Evolutionary conservation across 805 yeast species (phyloP).

Genomic region (Blastobotrys peoriensis): DNA sequence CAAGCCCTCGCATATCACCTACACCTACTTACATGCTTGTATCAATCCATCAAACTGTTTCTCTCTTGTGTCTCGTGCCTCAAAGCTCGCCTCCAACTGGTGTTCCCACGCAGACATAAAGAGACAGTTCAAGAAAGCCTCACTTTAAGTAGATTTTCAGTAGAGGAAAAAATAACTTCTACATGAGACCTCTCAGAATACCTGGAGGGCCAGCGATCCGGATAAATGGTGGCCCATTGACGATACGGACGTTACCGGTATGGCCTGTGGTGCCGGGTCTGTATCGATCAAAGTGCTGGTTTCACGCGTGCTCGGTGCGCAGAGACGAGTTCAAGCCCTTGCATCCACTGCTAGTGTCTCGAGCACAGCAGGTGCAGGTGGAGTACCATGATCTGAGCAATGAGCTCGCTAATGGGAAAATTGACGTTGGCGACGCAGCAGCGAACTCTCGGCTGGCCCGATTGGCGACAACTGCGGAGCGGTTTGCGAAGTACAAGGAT

Average conservation of each 20-base stretch:
- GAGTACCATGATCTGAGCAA: slow-evolving; percentile 41
- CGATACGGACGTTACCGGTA: too few relatives aligned
- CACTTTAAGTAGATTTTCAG: too few relatives aligned
- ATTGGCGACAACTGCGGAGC: slow-evolving; percentile 39
- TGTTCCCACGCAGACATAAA: slow-evolving; percentile 16
- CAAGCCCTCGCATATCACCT: not conserved
- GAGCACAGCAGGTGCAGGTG: slow-evolving; percentile 38
- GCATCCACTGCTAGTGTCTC: slow-evolving; percentile 47
- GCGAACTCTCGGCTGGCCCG: slow-evolving; percentile 46
- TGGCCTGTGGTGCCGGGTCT: too few relatives aligned
- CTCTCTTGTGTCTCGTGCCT: slow-evolving; percentile 20
- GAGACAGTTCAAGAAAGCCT: too few relatives aligned
- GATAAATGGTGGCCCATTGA: too few relatives aligned
- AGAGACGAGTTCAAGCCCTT: slow-evolving; percentile 20
- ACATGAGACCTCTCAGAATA: too few relatives aligned
- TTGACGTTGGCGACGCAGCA: slow-evolving; percentile 37
- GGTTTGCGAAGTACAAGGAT: slow-evolving; percentile 35
- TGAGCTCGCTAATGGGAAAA: slow-evolving; percentile 36
- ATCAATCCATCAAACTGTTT: slow-evolving; percentile 14
- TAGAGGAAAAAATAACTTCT: too few relatives aligned
- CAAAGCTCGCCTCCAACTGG: slow-evolving; percentile 6
- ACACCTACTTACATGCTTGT: slow-evolving; percentile 15
- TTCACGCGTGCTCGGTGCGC: not conserved
- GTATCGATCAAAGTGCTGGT: too few relatives aligned
- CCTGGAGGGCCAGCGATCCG: too few relatives aligned